Evolutionary conservation across 2,329 filamentous ascomycete species (phyloP).

Genomic region (Paecilomyces fulvus): DNA sequence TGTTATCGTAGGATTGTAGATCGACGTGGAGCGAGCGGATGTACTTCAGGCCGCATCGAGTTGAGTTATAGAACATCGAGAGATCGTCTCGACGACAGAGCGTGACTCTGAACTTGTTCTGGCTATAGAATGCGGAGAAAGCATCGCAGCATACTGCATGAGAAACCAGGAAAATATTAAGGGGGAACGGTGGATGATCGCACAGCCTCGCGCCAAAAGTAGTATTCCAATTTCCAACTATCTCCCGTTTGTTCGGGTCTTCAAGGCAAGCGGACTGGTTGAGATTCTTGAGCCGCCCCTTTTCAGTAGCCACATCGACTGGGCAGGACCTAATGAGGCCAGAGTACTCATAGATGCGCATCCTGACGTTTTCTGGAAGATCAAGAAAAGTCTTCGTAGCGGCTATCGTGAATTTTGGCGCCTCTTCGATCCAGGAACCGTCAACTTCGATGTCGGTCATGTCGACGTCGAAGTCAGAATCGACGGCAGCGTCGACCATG

Average conservation of each 20-base stretch:
- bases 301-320: conserved; percentile 11
- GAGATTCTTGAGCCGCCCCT: conserved; percentile 1
- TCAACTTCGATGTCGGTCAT: background rate
- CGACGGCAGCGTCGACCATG: background rate
- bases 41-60: conserved; percentile 8
- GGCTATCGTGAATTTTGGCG: background rate
- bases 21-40: conserved; percentile 14
- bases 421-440: background rate
- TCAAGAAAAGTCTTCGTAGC: conserved; percentile 8
- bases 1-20: conserved; percentile 10
- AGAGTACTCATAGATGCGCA: conserved; percentile 13
- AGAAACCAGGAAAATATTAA: conserved; percentile 9
- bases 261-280: background rate
- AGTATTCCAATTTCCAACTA: conserved; percentile 2
- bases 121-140: conserved; percentile 9
- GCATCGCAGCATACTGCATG: conserved; percentile 10
- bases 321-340: conserved; percentile 14
- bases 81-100: conserved; percentile 11
- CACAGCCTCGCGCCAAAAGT: conserved; percentile 7
- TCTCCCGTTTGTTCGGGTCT: conserved; percentile 2
- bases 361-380: conserved; percentile 11
- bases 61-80: conserved; percentile 5
- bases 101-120: conserved; percentile 10
- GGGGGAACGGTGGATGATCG: conserved; percentile 12
- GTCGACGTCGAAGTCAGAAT: background rate